Evolutionary conservation across 2,329 filamentous ascomycete genomes (phyloP).

Genomic region (Westerdykella aurantiaca): DNA sequence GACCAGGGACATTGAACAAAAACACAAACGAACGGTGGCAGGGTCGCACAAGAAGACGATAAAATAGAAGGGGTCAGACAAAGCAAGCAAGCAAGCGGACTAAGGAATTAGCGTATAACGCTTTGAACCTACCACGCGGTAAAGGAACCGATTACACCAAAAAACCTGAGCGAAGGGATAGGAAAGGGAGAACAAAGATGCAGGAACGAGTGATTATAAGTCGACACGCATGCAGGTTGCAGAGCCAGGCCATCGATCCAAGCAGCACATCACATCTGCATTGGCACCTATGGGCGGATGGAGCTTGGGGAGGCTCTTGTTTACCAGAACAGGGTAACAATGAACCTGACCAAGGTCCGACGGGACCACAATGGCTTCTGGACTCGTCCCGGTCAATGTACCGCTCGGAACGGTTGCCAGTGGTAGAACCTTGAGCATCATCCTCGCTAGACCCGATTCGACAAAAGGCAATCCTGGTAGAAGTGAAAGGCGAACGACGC

Average conservation of each 20-base stretch:
- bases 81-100: too few species aligned
- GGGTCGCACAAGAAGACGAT: neutral
- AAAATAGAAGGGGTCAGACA: neutral
- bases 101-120: too few species aligned
- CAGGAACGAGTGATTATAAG: constrained; percentile 24
- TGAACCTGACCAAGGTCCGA: constrained; percentile 14
- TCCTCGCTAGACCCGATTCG: constrained; percentile 17
- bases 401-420: constrained; percentile 12
- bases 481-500: constrained; percentile 14
- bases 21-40: neutral
- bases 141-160: constrained; percentile 19
- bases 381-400: constrained; percentile 6
- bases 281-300: constrained; percentile 12
- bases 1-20: neutral
- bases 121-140: constrained; percentile 23
- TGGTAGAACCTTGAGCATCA: constrained; percentile 10
- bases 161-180: constrained; percentile 15
- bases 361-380: constrained; percentile 14
- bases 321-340: constrained; percentile 16
- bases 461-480: constrained; percentile 13
- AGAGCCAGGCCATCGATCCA: constrained; percentile 16
- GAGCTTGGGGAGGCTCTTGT: constrained; percentile 22
- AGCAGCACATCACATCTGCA: constrained; percentile 10
- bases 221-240: constrained; percentile 9
- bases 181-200: constrained; percentile 9